Evolutionary conservation across 306 rosid species (phyloP), one percentile per base, ranked within the genome.

Genomic region (Vicia sativa): DNA sequence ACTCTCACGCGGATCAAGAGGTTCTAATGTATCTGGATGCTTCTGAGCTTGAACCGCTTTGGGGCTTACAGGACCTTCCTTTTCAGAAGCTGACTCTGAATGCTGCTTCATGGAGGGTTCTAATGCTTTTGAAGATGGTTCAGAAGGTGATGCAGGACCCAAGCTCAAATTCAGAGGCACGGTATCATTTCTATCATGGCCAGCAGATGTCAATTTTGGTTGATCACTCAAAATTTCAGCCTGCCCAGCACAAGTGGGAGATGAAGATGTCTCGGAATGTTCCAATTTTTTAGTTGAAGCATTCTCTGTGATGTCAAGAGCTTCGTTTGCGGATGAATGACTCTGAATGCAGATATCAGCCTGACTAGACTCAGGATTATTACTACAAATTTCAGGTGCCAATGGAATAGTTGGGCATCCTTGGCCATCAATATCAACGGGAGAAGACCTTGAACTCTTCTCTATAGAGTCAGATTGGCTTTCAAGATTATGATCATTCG

Each of bases 381-480:
- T 55, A 52, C 65, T 68, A 48, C 16, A 38, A 78, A 13, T 71
- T 29, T 73, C 70, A 18, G 76, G 55, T 54, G 72, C 64, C 39
- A 38, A 50, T 54, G 81, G 64, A 64, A 53, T 67, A 55, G 74
- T 3, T 4, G 46, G 55, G 54, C 64, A 34, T 64, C 67, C 68
- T 67, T 31, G 41, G 71, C 68, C 64, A 50, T 78, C 48, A 43
- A 59, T 58, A 52, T 78, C 78, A 72, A 53, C 21, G 15, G 68
- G 44, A 45, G 78, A 46, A 68, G 88, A 74, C 48, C 57, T 64
- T 55, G 77, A 73, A 81, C 73, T 72, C 50, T 68, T 71, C 76
- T 72, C 77, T 25, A 66, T 46, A 55, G 80, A 56, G 45, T 63
- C 82, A 57, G 75, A 63, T 60, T 72, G 81, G 64, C 64, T 73